A percentile compares a stretch with the other conserved stretches of the same genome.
Evolutionary conservation across 2,329 filamentous ascomycete species (phyloP).

Genomic region (Dothidotthia symphoricarpi): DNA sequence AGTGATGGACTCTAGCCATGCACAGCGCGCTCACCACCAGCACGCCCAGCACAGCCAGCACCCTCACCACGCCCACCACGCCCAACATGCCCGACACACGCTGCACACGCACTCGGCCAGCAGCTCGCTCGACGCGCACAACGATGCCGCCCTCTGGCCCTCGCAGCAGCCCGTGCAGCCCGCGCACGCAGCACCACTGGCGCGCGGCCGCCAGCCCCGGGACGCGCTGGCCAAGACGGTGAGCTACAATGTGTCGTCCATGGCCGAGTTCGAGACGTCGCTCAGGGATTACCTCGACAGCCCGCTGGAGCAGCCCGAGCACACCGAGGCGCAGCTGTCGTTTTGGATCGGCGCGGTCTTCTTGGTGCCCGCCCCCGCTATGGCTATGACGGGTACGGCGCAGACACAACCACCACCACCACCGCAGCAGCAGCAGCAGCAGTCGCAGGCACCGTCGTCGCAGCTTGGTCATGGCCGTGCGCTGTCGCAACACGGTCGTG

Average conservation of each 20-base stretch:
- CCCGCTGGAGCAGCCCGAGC: constrained; percentile 38
- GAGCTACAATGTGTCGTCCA: constrained; percentile 29
- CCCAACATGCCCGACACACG: too few relatives aligned
- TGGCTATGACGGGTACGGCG: constrained; percentile 1
- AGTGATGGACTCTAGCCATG: constrained; percentile 23
- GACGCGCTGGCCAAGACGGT: constrained; percentile 38
- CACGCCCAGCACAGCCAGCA: background rate
- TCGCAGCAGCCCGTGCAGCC: constrained; percentile 17
- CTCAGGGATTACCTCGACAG: constrained; percentile 36
- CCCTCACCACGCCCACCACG: too few relatives aligned
- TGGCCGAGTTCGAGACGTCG: constrained; percentile 40
- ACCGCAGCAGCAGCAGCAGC: constrained; percentile 6
- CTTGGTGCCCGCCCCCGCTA: constrained; percentile 22
- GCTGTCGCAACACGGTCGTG: background rate
- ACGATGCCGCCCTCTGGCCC: constrained; percentile 16
- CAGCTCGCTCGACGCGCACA: constrained; percentile 13
- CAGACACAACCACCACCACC: constrained; percentile 1
- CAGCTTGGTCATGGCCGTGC: constrained; percentile 3
- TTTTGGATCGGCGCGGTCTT: constrained; percentile 42
- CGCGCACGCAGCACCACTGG: constrained; percentile 29
- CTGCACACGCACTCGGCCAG: constrained; percentile 1
- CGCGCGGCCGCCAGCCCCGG: constrained; percentile 40
- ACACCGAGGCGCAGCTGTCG: constrained; percentile 40
- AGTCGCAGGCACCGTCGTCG: constrained; percentile 5
- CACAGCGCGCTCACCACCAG: constrained; percentile 6